These are phyloP conservation scores for Mycena vitilis DNA, from an alignment of 768 basidiomycete species.

Conservation along the genomic window DNA sequence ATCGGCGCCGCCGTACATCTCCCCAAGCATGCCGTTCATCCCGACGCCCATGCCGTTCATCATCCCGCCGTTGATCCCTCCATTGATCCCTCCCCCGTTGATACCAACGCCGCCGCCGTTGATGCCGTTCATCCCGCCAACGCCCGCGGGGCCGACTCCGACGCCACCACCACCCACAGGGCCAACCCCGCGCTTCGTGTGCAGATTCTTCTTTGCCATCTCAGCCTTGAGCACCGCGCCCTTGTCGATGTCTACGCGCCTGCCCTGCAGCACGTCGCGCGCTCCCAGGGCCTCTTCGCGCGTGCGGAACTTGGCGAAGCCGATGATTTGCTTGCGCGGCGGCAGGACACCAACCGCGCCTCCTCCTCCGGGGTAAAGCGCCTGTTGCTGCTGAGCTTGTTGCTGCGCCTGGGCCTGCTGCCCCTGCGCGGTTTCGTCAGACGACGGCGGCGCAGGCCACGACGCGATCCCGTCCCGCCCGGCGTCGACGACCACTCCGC, in stretches of 20 bases:
- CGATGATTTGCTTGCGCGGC: slow-evolving; percentile 95
- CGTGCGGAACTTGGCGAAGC: slow-evolving; percentile 95
- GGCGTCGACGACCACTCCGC: slow-evolving; percentile 84
- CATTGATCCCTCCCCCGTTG: neutral
- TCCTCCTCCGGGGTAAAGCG: too few relatives aligned
- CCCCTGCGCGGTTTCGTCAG: neutral
- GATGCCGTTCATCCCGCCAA: slow-evolving; percentile 20
- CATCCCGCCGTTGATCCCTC: slow-evolving; percentile 18
- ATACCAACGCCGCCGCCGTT: slow-evolving; percentile 21
- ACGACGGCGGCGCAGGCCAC: slow-evolving; percentile 61
- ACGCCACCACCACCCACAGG: slow-evolving; percentile 53
- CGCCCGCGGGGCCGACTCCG: slow-evolving; percentile 18
- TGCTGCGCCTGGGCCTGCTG: neutral
- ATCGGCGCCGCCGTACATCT: slow-evolving; percentile 35
- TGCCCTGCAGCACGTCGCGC: slow-evolving; percentile 87
- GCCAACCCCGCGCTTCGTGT: slow-evolving; percentile 93
- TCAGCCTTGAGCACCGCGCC: slow-evolving; percentile 95
- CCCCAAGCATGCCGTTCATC: slow-evolving; percentile 2
- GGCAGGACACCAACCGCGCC: slow-evolving; percentile 46
- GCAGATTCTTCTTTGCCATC: slow-evolving; percentile 99
- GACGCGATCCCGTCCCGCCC: slow-evolving; percentile 82
- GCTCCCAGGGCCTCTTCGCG: slow-evolving; percentile 90
- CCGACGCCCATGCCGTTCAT: slow-evolving; percentile 20
- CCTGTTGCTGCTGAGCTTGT: neutral
- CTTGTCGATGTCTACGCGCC: slow-evolving; percentile 92